Percentiles rank a stretch among this genome's conserved stretches.
Conservation (phyloP, 805 yeast genomes). For the Candida tallmaniae region DNA sequence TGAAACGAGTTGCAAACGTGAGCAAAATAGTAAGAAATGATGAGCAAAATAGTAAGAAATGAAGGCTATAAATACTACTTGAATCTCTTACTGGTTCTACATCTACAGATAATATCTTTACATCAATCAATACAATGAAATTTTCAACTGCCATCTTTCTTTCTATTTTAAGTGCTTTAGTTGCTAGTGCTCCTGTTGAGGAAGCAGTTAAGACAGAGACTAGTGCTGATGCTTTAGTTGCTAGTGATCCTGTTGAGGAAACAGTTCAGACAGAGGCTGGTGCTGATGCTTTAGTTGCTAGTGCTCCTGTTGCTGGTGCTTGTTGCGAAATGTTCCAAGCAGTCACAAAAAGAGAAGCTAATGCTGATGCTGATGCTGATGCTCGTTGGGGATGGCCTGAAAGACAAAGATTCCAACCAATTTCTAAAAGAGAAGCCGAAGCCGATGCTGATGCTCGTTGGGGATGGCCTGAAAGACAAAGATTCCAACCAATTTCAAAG, state of each 20-base stretch:
- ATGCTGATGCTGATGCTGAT: constrained; percentile 16
- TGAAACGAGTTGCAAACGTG: too few relatives aligned
- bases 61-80: background rate
- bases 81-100: background rate
- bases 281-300: constrained; percentile 20
- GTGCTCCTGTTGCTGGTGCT: constrained; percentile 9
- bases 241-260: background rate
- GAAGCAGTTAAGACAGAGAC: constrained; percentile 7
- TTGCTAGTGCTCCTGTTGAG: constrained; percentile 12
- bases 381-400: constrained; percentile 8
- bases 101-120: background rate
- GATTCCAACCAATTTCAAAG: constrained; percentile 11
- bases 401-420: constrained; percentile 14
- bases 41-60: too few relatives aligned
- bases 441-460: constrained; percentile 15
- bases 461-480: constrained; percentile 8
- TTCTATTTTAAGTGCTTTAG: constrained; percentile 8
- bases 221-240: constrained; percentile 8
- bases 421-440: constrained; percentile 13
- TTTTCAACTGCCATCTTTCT: constrained; percentile 11
- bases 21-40: too few relatives aligned
- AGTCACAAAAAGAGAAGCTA: constrained; percentile 20
- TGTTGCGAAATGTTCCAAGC: constrained; percentile 10
- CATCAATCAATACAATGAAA: constrained; percentile 14
- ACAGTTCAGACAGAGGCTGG: constrained; percentile 14